Evolutionary conservation across 164 flowering plant genomes (phyloP).

Genomic region (Sextonia rubra): DNA sequence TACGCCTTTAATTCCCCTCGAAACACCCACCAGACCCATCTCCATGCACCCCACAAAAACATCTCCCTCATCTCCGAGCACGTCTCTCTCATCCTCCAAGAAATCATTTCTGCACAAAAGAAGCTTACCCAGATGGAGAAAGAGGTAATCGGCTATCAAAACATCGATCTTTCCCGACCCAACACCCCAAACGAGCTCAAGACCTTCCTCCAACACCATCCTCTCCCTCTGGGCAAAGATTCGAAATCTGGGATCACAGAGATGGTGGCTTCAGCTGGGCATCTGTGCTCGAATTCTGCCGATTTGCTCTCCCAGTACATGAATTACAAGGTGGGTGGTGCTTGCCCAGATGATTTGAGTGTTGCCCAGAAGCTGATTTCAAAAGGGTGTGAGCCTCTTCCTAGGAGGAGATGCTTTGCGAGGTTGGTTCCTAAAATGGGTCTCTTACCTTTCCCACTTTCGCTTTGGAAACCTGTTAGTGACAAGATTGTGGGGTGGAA

Average conservation of each 20-base stretch:
- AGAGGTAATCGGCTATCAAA: slow-evolving; percentile 75
- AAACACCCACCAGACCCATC: neutral
- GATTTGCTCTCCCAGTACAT: slow-evolving; percentile 73
- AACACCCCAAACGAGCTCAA: slow-evolving; percentile 62
- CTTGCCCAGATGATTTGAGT: slow-evolving; percentile 86
- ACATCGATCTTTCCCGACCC: slow-evolving; percentile 64
- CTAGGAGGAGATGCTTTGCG: slow-evolving; percentile 77
- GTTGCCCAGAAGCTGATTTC: slow-evolving; percentile 77
- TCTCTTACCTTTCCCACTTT: slow-evolving; percentile 52
- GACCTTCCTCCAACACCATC: slow-evolving; percentile 56
- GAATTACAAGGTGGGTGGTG: slow-evolving; percentile 64
- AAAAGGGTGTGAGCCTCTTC: slow-evolving; percentile 88
- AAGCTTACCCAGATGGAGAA: slow-evolving; percentile 86
- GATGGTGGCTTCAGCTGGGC: slow-evolving; percentile 89
- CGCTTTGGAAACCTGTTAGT: slow-evolving; percentile 76
- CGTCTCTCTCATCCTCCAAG: slow-evolving; percentile 66
- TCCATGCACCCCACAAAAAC: slow-evolving; percentile 40
- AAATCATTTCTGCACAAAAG: slow-evolving; percentile 79
- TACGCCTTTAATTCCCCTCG: slow-evolving; percentile 75
- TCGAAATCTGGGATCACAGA: slow-evolving; percentile 84
- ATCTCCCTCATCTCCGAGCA: slow-evolving; percentile 81
- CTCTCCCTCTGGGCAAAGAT: slow-evolving; percentile 85
- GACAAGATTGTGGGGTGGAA: slow-evolving; percentile 73
- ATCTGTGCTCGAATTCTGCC: slow-evolving; percentile 57
- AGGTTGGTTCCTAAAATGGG: slow-evolving; percentile 51